phyloP scores from a whole-genome alignment of 2,329 filamentous ascomycete genomes.

The Akanthomyces dipterigenus region DNA sequence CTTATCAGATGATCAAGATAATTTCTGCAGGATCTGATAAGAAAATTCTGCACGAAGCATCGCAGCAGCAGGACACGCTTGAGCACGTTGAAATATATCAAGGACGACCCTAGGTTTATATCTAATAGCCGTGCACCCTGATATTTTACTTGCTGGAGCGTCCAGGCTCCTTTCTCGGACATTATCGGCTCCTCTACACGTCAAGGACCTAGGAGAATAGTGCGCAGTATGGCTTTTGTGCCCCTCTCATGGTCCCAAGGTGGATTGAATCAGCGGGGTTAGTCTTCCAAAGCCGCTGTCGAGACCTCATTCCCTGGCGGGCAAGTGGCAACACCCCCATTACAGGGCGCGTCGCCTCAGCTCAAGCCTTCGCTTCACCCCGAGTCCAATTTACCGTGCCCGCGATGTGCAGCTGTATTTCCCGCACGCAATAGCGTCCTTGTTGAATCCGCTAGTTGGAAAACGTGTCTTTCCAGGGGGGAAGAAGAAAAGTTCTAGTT shows the following conservation, averaged over 20 bases:
- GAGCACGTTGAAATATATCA: not conserved
- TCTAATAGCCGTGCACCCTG: not conserved
- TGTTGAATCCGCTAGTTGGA: not conserved
- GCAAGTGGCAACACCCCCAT: not conserved
- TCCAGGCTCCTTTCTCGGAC: not conserved
- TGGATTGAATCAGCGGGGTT: constrained; percentile 5
- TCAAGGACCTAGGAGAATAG: not conserved
- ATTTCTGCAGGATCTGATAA: constrained; percentile 13
- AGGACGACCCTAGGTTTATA: not conserved
- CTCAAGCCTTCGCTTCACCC: not conserved
- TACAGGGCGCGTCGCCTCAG: constrained; percentile 1
- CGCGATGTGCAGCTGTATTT: not conserved
- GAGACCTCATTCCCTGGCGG: not conserved
- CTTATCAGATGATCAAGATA: constrained; percentile 16
- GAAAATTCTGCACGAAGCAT: not conserved
- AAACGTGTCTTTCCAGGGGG: not conserved
- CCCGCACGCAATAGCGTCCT: not conserved
- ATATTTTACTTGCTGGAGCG: no score
- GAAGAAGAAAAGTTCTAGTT: no score
- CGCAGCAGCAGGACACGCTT: not conserved
- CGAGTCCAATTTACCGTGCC: not conserved
- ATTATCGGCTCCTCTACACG: constrained; percentile 1
- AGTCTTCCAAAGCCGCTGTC: no score
- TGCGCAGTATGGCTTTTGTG: not conserved
- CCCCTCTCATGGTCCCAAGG: not conserved